These are phyloP conservation scores for Coprinopsis marcescibilis DNA, from an alignment of 768 basidiomycete genomes.

Conservation along the genomic window DNA sequence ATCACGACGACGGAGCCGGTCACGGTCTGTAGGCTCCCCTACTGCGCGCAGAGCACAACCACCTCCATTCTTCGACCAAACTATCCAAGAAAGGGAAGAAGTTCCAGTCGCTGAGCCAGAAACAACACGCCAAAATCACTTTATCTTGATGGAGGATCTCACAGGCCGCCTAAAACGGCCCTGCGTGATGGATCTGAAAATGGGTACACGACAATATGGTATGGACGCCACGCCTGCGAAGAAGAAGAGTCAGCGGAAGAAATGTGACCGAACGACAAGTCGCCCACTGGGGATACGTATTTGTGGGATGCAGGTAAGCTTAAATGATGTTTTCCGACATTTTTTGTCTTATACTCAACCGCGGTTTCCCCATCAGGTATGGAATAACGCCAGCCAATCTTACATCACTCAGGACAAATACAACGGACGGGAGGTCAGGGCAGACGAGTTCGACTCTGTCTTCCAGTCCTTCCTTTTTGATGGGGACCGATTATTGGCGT, in stretches of 20 bases:
- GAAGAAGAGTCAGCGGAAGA: conserved; percentile 98
- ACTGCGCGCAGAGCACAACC: conserved; percentile 21
- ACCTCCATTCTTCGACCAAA: conserved; percentile 18
- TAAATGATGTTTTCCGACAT: conserved; percentile 1
- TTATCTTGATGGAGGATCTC: conserved; percentile 98
- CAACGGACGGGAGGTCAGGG: conserved; percentile 83
- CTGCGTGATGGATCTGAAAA: conserved; percentile 97
- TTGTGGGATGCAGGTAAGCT: conserved; percentile 96
- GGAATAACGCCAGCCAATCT: conserved; percentile 79
- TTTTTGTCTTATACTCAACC: conserved; percentile 9
- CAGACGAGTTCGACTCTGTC: conserved; percentile 78
- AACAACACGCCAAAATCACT: conserved; percentile 88
- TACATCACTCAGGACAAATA: conserved; percentile 97
- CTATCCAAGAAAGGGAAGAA: conserved; percentile 30
- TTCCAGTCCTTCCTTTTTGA: conserved; percentile 81
- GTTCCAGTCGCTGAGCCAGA: conserved; percentile 27
- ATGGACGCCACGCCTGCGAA: conserved; percentile 88
- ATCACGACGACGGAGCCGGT: conserved; percentile 40
- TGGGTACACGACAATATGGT: conserved; percentile 99
- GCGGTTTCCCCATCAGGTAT: conserved; percentile 54
- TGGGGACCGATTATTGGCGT: conserved; percentile 75
- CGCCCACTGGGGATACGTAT: conserved; percentile 84
- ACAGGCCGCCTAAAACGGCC: conserved; percentile 88
- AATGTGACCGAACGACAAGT: conserved; percentile 95
- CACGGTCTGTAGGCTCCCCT: conserved; percentile 34